Evolutionary conservation across 1,284 basidiomycete genomes (phyloP).

Genomic region (Cryptococcus sp.): DNA sequence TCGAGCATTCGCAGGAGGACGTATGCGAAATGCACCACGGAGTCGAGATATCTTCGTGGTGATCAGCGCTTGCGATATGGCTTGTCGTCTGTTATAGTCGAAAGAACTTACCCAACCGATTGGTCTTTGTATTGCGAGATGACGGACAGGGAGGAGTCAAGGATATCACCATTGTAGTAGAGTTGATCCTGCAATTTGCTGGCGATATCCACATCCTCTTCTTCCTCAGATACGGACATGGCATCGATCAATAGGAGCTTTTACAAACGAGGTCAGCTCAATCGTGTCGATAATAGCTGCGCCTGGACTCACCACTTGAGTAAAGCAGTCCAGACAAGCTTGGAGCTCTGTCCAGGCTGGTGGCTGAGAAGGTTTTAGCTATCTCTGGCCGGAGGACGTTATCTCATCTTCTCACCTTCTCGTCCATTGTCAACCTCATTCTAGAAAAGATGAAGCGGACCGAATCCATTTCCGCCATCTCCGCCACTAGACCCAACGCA

Average conservation of each 20-base stretch:
- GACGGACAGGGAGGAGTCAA: constrained; percentile 79
- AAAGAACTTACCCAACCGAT: constrained; percentile 52
- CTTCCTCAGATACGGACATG: constrained; percentile 58
- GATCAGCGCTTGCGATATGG: neutral
- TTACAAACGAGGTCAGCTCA: constrained; percentile 10
- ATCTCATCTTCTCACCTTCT: constrained; percentile 62
- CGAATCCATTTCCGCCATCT: constrained; percentile 79
- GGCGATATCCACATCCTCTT: constrained; percentile 71
- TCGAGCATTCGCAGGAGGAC: constrained; percentile 82
- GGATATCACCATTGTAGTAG: constrained; percentile 88
- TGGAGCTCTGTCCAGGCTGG: constrained; percentile 90
- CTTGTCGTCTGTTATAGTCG: neutral
- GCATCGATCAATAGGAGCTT: constrained; percentile 75
- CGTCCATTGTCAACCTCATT: constrained; percentile 84
- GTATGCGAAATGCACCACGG: constrained; percentile 77
- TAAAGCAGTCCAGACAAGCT: constrained; percentile 88
- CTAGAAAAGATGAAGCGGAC: constrained; percentile 83
- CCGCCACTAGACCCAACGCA: constrained; percentile 74
- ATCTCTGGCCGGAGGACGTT: neutral
- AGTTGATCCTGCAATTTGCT: constrained; percentile 80
- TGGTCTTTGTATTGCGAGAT: constrained; percentile 70
- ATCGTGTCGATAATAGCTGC: neutral
- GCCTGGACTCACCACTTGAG: constrained; percentile 63
- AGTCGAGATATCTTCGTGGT: constrained; percentile 72
- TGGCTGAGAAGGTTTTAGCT: constrained; percentile 59